Percentiles rank a stretch among this genome's conserved stretches.
Conservation (phyloP, 2,329 filamentous ascomycete genomes). For the Epichloe brachyelytri region DNA sequence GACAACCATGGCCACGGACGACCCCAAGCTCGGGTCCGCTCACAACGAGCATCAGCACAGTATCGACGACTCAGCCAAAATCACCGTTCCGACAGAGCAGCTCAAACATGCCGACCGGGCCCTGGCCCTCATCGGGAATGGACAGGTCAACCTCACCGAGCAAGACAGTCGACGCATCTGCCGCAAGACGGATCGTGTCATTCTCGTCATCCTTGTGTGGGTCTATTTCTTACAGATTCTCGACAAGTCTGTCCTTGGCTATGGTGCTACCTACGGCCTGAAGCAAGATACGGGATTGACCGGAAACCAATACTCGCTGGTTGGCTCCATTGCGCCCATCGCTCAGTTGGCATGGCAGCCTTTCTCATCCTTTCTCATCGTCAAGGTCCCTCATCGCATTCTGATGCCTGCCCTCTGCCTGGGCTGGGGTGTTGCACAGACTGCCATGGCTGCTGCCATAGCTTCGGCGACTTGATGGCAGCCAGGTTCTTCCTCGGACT, state of each 20-base stretch:
- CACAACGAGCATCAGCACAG: conserved; percentile 6
- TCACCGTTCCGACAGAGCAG: background rate
- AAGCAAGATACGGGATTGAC: conserved; percentile 34
- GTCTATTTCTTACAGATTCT: conserved; percentile 47
- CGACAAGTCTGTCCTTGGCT: conserved; percentile 46
- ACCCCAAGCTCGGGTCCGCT: conserved; percentile 4
- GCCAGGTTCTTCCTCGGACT: conserved; percentile 35
- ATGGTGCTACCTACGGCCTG: conserved; percentile 43
- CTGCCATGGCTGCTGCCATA: conserved; percentile 33
- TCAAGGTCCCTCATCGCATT: conserved; percentile 45
- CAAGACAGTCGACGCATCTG: conserved; percentile 31
- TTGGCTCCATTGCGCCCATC: conserved; percentile 44
- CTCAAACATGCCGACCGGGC: conserved; percentile 1
- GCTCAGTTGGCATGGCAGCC: conserved; percentile 50
- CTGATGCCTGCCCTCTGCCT: conserved; percentile 39
- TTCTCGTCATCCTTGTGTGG: conserved; percentile 42
- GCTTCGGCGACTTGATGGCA: conserved; percentile 34
- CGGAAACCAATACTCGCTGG: conserved; percentile 42
- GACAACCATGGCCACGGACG: conserved; percentile 3
- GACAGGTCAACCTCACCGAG: conserved; percentile 8
- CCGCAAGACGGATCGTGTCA: conserved; percentile 46
- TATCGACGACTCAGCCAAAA: background rate
- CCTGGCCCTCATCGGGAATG: conserved; percentile 1
- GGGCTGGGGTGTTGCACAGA: conserved; percentile 31
- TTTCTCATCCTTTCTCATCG: conserved; percentile 45